Evolutionary conservation across 2,329 filamentous ascomycete species (phyloP), one percentile per base, ranked within the genome.

Genomic region (Colletotrichum sp.): DNA sequence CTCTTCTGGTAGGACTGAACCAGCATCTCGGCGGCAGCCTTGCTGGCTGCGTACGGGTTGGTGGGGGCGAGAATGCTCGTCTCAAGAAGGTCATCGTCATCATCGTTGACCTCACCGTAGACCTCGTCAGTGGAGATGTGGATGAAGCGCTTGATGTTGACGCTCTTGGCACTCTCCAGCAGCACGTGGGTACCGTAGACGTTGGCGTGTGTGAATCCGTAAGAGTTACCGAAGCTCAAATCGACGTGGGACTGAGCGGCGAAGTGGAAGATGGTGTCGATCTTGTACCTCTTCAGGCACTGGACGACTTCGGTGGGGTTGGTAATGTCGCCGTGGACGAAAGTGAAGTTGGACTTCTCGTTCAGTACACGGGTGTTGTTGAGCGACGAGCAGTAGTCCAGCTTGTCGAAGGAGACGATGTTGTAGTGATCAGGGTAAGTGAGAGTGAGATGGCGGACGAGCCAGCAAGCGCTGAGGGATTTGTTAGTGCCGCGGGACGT

Each of bases 231-330:
- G 81, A 97, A 97, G 82, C 93, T 95, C 80, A 95, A 85, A 80
- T 96, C 94, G 67, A 97, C 95, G 82, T 96, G 95, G 9, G 94
- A 95, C 85, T 96, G 93, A n/a, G 95, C 95, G 5, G 95, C 95
- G 81, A 97, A 96, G 84, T 96, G 95, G 83, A 96, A 92, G 77
- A 97, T 90, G 68, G 94, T 95, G 82, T 96, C 95, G 80, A 96
- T 93, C 39, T 91, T 89, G 86, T 95, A 89, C 76, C 91, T 90
- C 82, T 93, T 90, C 81, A 96, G 89, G 81, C 93, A 95, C 79
- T 91, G 90, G 78, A 94, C 89, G 4, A 96, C 93, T 80, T 95
- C 92, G 8, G 88, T 87, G 1, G 92, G 92, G 78, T 93, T 92
- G 36, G 93, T 95, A 79, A 96, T 92, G 81, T 96, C 94, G 71